Conservation (phyloP, 306 rosid species). For the Castanea mollissima region DNA sequence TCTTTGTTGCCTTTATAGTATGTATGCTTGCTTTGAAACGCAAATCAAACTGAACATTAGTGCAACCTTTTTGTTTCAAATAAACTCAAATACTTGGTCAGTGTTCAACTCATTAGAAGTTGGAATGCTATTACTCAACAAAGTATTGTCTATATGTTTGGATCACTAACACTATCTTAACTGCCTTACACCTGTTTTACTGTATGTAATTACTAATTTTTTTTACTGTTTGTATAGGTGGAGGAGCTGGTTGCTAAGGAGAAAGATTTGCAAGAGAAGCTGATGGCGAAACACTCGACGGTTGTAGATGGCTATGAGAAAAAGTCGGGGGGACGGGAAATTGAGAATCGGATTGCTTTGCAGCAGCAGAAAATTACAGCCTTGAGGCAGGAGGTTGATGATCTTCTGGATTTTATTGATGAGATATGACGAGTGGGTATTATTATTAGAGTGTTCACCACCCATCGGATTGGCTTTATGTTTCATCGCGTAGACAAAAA, state of each 20-base stretch:
- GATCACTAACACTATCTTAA: background rate
- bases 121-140: background rate
- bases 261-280: constrained; percentile 81
- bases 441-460: background rate
- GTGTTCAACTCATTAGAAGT: background rate
- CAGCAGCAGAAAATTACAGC: constrained; percentile 72
- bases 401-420: constrained; percentile 72
- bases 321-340: constrained; percentile 84
- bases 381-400: constrained; percentile 80
- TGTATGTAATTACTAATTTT: constrained; percentile 1
- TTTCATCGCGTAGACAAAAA: background rate
- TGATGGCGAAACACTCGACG: constrained; percentile 70
- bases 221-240: constrained; percentile 52
- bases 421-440: constrained; percentile 39
- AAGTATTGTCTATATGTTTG: background rate
- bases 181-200: background rate
- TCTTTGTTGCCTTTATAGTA: background rate
- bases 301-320: constrained; percentile 93
- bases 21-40: background rate
- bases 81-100: background rate
- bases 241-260: constrained; percentile 82
- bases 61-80: background rate
- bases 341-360: constrained; percentile 74
- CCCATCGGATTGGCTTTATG: background rate
- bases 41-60: background rate